Conservation (phyloP, 192 early-diverging fungal genomes). For the Backusella sp. region DNA sequence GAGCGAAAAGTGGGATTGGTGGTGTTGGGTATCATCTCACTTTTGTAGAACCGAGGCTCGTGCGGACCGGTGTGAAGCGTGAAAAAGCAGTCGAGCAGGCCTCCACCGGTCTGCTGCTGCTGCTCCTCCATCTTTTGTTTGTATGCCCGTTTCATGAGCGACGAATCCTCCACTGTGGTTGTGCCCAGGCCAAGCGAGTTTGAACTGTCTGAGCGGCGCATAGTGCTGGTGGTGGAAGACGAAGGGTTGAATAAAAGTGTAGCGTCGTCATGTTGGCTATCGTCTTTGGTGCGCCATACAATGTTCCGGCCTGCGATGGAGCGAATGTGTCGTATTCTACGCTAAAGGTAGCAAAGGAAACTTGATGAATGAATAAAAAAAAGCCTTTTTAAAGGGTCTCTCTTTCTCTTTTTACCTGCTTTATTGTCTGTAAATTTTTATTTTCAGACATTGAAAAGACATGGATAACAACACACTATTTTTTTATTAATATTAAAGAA, state of each 20-base stretch:
- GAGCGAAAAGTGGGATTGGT: slow-evolving; percentile 35
- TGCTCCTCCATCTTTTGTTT: slow-evolving; percentile 5
- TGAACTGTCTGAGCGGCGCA: slow-evolving; percentile 19
- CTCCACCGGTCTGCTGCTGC: slow-evolving; percentile 8
- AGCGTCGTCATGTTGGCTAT: background rate
- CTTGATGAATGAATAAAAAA: background rate
- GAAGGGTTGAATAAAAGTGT: background rate
- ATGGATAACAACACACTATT: slow-evolving; percentile 11
- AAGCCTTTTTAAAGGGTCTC: background rate
- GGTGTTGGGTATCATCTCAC: slow-evolving; percentile 36
- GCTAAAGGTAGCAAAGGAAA: slow-evolving; percentile 4
- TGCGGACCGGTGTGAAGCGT: slow-evolving; percentile 38
- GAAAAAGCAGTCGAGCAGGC: slow-evolving; percentile 43
- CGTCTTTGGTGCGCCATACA: slow-evolving; percentile 17
- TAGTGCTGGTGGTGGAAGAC: background rate
- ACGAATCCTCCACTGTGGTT: slow-evolving; percentile 22
- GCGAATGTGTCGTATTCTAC: slow-evolving; percentile 32
- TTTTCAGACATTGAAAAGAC: background rate
- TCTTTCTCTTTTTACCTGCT: background rate
- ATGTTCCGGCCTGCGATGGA: slow-evolving; percentile 32
- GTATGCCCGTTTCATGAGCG: slow-evolving; percentile 20
- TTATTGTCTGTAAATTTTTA: slow-evolving; percentile 4
- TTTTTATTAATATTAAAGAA: background rate
- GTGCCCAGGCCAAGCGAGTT: slow-evolving; percentile 11
- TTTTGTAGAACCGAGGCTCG: slow-evolving; percentile 31